A percentile compares a stretch with the other conserved stretches of the same genome.
Evolutionary conservation across 2,329 filamentous ascomycete species (phyloP).

Genomic region (Botrytis galanthina): DNA sequence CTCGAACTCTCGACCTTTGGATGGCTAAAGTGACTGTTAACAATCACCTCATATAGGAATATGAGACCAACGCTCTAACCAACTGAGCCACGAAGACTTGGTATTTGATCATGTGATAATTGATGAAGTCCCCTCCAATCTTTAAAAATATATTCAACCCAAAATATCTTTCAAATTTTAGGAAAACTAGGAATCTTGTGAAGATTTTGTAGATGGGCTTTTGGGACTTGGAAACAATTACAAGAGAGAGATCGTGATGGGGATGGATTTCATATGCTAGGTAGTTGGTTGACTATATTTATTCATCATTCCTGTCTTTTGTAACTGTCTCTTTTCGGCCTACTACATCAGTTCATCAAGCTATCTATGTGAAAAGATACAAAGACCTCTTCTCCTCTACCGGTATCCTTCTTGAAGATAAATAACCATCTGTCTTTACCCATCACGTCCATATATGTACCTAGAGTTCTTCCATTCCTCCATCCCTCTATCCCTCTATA

Average conservation of each 20-base stretch:
- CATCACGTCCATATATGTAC: background rate
- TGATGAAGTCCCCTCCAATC: accelerated
- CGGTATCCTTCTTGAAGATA: background rate
- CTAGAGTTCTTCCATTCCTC: no score
- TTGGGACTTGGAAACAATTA: no score
- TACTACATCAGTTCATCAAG: background rate
- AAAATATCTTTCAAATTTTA: accelerated
- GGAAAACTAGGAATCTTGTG: no score
- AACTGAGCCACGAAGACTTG: constrained; percentile 44
- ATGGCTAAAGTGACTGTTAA: constrained; percentile 26
- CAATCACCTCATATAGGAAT: constrained; percentile 14
- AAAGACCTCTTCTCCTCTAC: background rate
- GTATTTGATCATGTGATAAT: constrained; percentile 2
- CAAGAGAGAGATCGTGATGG: background rate
- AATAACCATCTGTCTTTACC: background rate
- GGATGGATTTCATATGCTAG: background rate
- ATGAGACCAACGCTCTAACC: constrained; percentile 47
- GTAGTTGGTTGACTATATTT: no score
- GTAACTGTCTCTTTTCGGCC: background rate
- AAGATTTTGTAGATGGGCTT: no score
- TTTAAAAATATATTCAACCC: accelerated
- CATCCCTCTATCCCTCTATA: background rate
- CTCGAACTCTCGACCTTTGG: constrained; percentile 53
- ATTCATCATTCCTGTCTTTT: background rate
- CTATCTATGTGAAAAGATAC: background rate